These are phyloP conservation scores for Articulospora tetracladia DNA, from an alignment of 495 filamentous ascomycete genomes.

Conservation along the genomic window DNA sequence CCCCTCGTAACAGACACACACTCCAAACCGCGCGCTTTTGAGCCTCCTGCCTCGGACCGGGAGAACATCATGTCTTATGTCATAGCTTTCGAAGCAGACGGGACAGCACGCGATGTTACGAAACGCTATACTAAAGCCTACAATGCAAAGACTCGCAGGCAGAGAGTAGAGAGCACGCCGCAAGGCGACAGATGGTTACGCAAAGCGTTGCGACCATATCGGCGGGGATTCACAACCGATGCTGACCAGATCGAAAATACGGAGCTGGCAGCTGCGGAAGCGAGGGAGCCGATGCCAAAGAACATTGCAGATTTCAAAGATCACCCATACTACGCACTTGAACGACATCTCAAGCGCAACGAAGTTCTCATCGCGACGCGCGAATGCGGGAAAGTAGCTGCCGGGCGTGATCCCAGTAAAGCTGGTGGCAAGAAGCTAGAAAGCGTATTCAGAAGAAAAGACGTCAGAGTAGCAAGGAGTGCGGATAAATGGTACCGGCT, in stretches of 20 bases:
- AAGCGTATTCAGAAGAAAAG: slow-evolving; percentile 69
- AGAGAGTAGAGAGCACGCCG: slow-evolving; percentile 65
- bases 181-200: slow-evolving; percentile 73
- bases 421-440: slow-evolving; percentile 53
- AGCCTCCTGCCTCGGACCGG: slow-evolving; percentile 72
- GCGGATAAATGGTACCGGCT: slow-evolving; percentile 85
- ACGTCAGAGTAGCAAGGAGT: slow-evolving; percentile 72
- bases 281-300: slow-evolving; percentile 80
- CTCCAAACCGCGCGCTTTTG: slow-evolving; percentile 65
- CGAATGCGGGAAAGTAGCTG: slow-evolving; percentile 70
- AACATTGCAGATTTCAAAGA: slow-evolving; percentile 91
- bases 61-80: slow-evolving; percentile 79
- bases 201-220: slow-evolving; percentile 55
- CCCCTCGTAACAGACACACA: slow-evolving; percentile 75
- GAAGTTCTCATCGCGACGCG: slow-evolving; percentile 70
- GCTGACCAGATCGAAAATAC: slow-evolving; percentile 78
- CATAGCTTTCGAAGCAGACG: slow-evolving; percentile 76
- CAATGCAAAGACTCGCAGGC: slow-evolving; percentile 80
- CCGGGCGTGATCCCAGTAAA: slow-evolving; percentile 49
- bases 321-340: slow-evolving; percentile 85
- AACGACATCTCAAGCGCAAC: slow-evolving; percentile 79
- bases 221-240: slow-evolving; percentile 51
- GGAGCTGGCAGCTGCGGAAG: slow-evolving; percentile 66
- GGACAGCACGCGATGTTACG: slow-evolving; percentile 74
- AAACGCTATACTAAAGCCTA: slow-evolving; percentile 75